Conservation (phyloP, 2,329 filamentous ascomycete genomes). For the Biscogniauxia marginata region DNA sequence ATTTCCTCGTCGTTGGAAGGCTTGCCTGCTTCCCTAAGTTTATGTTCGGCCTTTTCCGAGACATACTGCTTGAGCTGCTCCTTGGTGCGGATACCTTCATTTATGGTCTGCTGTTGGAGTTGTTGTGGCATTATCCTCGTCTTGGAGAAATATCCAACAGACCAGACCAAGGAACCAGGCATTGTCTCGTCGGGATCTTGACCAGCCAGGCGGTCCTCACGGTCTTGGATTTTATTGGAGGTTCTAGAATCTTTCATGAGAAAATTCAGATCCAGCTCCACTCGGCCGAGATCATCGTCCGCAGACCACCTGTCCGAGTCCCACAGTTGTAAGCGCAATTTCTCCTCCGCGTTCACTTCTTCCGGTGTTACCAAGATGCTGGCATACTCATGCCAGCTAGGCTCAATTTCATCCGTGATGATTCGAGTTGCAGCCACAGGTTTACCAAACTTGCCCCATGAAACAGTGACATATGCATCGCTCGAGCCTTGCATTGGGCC, state of each 20-base stretch:
- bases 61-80: conserved; percentile 60
- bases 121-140: conserved; percentile 61
- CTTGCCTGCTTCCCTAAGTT: conserved; percentile 63
- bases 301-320: conserved; percentile 71
- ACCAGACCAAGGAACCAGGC: conserved; percentile 69
- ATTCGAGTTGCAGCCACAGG: conserved; percentile 66
- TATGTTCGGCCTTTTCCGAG: conserved; percentile 51
- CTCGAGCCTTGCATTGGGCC: conserved; percentile 62
- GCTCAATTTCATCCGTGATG: conserved; percentile 63
- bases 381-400: conserved; percentile 68
- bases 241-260: conserved; percentile 60
- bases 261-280: conserved; percentile 65
- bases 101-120: conserved; percentile 58
- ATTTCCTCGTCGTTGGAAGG: conserved; percentile 60
- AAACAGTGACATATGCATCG: conserved; percentile 70
- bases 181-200: conserved; percentile 65
- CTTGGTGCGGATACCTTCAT: conserved; percentile 55
- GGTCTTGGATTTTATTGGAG: conserved; percentile 60
- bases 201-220: conserved; percentile 64
- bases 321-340: conserved; percentile 69
- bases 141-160: conserved; percentile 70
- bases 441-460: conserved; percentile 77
- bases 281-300: conserved; percentile 72
- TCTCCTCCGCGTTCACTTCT: conserved; percentile 70
- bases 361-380: conserved; percentile 68